A percentile compares a stretch with the other conserved stretches of the same genome.
These are phyloP conservation scores for Wickerhamiella spandovensis DNA, from an alignment of 805 yeast genomes.

Conservation along the genomic window DNA sequence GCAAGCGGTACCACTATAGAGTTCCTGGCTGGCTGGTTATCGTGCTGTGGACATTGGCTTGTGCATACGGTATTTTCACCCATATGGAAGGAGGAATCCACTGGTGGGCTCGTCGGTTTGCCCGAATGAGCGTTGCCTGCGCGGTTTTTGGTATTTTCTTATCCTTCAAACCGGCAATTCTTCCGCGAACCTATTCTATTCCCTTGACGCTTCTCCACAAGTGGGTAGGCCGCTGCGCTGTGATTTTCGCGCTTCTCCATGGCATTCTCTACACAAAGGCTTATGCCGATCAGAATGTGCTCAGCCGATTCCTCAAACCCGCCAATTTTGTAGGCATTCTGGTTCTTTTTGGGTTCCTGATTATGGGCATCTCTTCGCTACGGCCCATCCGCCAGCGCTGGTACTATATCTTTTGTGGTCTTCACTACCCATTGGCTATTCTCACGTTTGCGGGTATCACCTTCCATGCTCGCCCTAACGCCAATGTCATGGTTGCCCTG, in stretches of 20 bases:
- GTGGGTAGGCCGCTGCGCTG: constrained; percentile 77
- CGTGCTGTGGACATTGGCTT: constrained; percentile 5
- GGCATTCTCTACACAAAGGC: constrained; percentile 37
- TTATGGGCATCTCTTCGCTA: constrained; percentile 57
- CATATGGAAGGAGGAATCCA: constrained; percentile 7
- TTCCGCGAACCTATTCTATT: constrained; percentile 63
- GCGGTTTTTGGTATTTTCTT: constrained; percentile 64
- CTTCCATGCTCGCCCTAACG: constrained; percentile 72
- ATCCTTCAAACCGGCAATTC: constrained; percentile 69
- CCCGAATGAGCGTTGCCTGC: constrained; percentile 62
- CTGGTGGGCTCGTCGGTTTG: constrained; percentile 58
- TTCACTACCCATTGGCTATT: constrained; percentile 73
- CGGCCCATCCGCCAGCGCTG: constrained; percentile 46
- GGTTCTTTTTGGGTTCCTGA: constrained; percentile 34
- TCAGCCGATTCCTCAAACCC: constrained; percentile 2
- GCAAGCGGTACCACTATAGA: constrained; percentile 2
- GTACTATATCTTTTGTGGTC: constrained; percentile 52
- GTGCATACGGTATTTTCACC: constrained; percentile 7
- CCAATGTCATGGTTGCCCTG: constrained; percentile 40
- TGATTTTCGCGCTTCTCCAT: constrained; percentile 53
- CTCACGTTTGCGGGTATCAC: constrained; percentile 42
- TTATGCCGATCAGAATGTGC: constrained; percentile 2
- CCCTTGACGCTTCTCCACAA: constrained; percentile 69
- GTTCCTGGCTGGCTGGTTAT: constrained; percentile 6
- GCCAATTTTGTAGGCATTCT: constrained; percentile 61